These are phyloP conservation scores for Botrytis elliptica DNA, from an alignment of 2,329 filamentous ascomycete genomes.

Conservation along the genomic window DNA sequence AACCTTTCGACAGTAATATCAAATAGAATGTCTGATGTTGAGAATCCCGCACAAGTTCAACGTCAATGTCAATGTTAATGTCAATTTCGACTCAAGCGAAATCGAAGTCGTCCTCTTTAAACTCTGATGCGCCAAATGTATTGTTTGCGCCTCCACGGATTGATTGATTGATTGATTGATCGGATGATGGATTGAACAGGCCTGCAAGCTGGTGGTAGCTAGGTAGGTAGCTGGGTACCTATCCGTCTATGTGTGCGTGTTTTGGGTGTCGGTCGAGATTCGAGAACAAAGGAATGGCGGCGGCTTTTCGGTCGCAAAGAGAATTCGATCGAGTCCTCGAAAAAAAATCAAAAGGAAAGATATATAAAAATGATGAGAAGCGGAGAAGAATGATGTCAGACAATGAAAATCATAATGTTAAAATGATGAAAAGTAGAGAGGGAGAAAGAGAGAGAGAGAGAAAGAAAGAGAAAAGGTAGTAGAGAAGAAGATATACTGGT, in stretches of 20 bases:
- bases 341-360: background rate
- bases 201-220: background rate
- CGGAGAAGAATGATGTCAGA: constrained; percentile 16
- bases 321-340: background rate
- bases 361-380: background rate
- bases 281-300: constrained; percentile 19
- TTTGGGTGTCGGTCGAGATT: background rate
- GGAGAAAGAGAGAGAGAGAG: background rate
- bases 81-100: background rate
- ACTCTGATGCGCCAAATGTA: background rate
- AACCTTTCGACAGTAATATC: background rate
- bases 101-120: background rate
- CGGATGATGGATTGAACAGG: background rate
- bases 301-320: constrained; percentile 14
- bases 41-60: background rate
- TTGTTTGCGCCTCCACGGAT: background rate
- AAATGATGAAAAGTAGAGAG: background rate
- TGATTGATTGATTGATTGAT: background rate
- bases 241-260: background rate
- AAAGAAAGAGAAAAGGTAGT: background rate
- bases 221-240: background rate
- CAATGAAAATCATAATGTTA: background rate
- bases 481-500: background rate
- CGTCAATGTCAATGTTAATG: background rate
- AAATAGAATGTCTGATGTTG: background rate